A percentile compares a stretch with the other conserved stretches of the same genome.
These are phyloP conservation scores for Kuraishia borneana DNA, from an alignment of 805 yeast species.

Conservation along the genomic window DNA sequence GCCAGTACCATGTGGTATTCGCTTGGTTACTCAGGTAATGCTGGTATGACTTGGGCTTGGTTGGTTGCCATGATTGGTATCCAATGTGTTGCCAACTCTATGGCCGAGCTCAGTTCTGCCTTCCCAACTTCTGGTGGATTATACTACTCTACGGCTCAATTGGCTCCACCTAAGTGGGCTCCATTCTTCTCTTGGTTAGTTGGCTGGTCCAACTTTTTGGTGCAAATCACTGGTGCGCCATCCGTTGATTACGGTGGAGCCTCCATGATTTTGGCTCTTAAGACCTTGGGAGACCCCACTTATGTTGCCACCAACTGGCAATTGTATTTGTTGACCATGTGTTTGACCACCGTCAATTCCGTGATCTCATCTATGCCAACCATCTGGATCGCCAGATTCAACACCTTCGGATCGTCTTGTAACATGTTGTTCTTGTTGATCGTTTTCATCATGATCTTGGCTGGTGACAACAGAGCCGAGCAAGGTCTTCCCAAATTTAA, in stretches of 20 bases:
- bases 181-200: constrained; percentile 51
- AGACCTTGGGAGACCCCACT: constrained; percentile 23
- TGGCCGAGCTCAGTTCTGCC: constrained; percentile 57
- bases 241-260: constrained; percentile 51
- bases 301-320: constrained; percentile 38
- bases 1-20: constrained; percentile 55
- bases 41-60: constrained; percentile 58
- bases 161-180: constrained; percentile 44
- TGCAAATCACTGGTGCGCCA: constrained; percentile 53
- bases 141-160: constrained; percentile 55
- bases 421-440: constrained; percentile 39
- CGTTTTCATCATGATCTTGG: constrained; percentile 42
- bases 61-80: constrained; percentile 44
- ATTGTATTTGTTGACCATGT: constrained; percentile 37
- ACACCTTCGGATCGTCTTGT: constrained; percentile 34
- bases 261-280: constrained; percentile 41
- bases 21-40: constrained; percentile 48
- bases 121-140: constrained; percentile 63
- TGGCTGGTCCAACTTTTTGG: constrained; percentile 56
- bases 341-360: constrained; percentile 36
- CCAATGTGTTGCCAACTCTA: constrained; percentile 43
- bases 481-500: constrained; percentile 36
- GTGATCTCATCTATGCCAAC: constrained; percentile 43
- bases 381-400: constrained; percentile 38
- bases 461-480: constrained; percentile 28